Percentiles rank a stretch among this genome's conserved stretches.
Conservation (phyloP, 2,329 filamentous ascomycete genomes). For the Didymella sp. region DNA sequence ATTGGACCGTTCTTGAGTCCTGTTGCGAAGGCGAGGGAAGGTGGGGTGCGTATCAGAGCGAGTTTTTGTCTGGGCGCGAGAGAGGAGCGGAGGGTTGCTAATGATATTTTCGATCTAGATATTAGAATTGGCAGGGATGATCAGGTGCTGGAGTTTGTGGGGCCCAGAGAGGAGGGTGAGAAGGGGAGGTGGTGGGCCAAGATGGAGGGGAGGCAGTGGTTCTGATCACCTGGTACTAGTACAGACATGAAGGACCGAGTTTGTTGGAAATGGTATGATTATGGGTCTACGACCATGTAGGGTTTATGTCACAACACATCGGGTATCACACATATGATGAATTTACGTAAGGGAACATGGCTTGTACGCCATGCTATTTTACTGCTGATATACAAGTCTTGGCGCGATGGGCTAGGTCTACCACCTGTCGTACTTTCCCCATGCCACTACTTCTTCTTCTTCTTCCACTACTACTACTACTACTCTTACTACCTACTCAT, state of each 20-base stretch:
- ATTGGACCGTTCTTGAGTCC: conserved; percentile 52
- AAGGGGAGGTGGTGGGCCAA: conserved; percentile 51
- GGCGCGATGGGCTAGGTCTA: too few species aligned
- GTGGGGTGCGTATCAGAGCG: conserved; percentile 54
- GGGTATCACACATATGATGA: neutral
- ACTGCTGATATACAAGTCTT: too few species aligned
- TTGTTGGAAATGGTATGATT: neutral
- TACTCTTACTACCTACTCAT: too few species aligned
- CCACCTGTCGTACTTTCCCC: too few species aligned
- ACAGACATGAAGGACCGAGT: too few species aligned
- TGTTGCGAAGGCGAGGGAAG: conserved; percentile 49
- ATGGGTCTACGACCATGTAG: neutral
- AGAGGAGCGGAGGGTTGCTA: conserved; percentile 32
- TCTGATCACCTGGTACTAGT: conserved; percentile 43
- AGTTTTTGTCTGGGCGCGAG: conserved; percentile 54
- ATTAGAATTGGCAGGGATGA: conserved; percentile 51
- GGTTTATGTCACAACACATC: neutral
- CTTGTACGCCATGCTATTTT: too few species aligned
- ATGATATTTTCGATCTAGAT: conserved; percentile 57
- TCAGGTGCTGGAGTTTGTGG: conserved; percentile 51
- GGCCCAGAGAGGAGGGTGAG: conserved; percentile 56
- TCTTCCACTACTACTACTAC: too few species aligned
- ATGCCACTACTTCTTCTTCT: too few species aligned
- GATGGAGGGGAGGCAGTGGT: conserved; percentile 54
- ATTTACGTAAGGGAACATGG: neutral